Evolutionary conservation across 257 asterid species (phyloP).

Genomic region (Capsicum chinense): DNA sequence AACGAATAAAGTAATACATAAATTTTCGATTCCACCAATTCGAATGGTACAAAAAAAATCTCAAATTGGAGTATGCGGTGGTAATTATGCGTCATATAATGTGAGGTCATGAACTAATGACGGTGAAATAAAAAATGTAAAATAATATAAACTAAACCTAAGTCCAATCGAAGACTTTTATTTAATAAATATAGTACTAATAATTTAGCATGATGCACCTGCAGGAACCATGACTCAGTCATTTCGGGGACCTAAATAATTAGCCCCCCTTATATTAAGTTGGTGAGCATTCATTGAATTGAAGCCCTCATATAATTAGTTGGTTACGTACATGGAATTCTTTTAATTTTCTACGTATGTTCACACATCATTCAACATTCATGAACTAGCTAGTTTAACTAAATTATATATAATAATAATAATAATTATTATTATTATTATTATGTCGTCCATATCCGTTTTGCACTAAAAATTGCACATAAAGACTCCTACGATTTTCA

Average conservation of each 20-base stretch:
- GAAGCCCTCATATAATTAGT: slow-evolving; percentile 14
- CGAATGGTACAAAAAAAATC: not conserved
- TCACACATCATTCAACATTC: slow-evolving; percentile 26
- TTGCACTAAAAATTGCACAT: slow-evolving; percentile 18
- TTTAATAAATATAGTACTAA: not conserved
- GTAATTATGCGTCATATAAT: not conserved
- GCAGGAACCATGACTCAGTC: slow-evolving; percentile 15
- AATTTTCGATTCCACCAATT: not conserved
- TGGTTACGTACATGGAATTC: slow-evolving; percentile 26
- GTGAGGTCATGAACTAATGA: slow-evolving; percentile 13
- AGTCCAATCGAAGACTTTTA: not conserved
- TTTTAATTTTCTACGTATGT: slow-evolving; percentile 28
- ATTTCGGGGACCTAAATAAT: not conserved
- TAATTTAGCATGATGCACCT: not conserved
- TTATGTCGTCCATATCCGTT: slow-evolving; percentile 25
- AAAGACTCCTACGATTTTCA: not conserved
- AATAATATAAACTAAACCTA: not conserved
- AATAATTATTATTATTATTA: no score
- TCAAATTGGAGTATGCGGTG: not conserved
- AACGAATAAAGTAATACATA: no score
- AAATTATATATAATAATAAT: no score
- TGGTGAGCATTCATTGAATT: slow-evolving; percentile 38
- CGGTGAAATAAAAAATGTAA: not conserved
- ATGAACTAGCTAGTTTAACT: slow-evolving; percentile 8
- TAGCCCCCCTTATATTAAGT: not conserved